Base-by-base conservation (phyloP, 345 rosid species). In the Bruguiera gymnorhiza region DNA sequence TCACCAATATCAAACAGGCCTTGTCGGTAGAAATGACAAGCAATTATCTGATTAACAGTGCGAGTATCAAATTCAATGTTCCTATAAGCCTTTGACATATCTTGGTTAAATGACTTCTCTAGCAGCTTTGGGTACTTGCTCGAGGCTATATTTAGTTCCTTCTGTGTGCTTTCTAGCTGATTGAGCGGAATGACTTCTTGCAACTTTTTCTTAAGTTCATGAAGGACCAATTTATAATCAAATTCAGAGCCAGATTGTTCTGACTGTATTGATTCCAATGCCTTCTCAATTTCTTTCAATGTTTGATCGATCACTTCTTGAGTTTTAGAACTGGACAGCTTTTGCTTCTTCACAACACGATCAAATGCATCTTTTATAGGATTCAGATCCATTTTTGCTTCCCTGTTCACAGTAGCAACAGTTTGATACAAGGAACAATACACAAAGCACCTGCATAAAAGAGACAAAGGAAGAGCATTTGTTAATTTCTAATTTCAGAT, bases 281-380 rank as follows among this genome's bases (percentile, higher is more conserved):
- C 76, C 48, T 76, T 81, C n/a, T 76, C 83, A 31, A 90, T 84
- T 80, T 90, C 96, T 75, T 74, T 81, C 60, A 77, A 54, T 6
- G 85, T 67, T 72, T 75, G 75, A 26, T 84, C 88, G 15, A 86
- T 70, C 63, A 85, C 78, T 81, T 88, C 91, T 9, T 88, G 81
- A 15, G 85, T 73, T 81, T 80, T 86, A 55, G 71, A 82, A 48
- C 72, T 75, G 2, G 90, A 88, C 50, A 88, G 78, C 73, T 83
- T 90, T 76, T 88, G 96, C 81, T 88, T 90, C 71, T 82, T 90
- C 6, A 86, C 70, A 67, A 90, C 91, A 62, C 88, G 91, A 75
- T 90, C 93, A 78, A 90, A 88, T 68, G 87, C 93, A 66, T 90
- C 96, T 67, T 80, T 90, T 32, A 88, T 77, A 43, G 81, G 86